These are phyloP conservation scores for Fusarium clavum DNA, from an alignment of 2,329 filamentous ascomycete genomes.

Conservation along the genomic window DNA sequence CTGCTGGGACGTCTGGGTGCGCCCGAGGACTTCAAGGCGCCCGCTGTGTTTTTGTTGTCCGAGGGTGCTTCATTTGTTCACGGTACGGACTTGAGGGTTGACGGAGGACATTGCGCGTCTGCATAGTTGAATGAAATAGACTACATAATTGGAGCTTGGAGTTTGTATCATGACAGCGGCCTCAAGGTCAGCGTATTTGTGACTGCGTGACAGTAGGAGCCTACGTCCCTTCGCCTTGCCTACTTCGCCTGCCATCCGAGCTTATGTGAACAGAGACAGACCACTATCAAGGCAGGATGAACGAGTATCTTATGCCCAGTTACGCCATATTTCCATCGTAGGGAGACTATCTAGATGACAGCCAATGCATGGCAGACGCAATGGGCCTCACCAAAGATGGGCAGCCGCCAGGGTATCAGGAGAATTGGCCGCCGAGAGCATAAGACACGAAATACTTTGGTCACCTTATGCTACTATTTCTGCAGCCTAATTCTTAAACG, in stretches of 20 bases:
- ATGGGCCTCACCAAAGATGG: not conserved
- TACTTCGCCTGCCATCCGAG: not conserved
- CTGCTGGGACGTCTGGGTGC: constrained; percentile 65
- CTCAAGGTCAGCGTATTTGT: not conserved
- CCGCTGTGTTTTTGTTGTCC: constrained; percentile 67
- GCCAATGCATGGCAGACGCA: not conserved
- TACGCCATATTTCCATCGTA: not conserved
- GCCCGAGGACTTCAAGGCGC: constrained; percentile 69
- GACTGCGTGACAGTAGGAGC: not conserved
- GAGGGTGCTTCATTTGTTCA: constrained; percentile 70
- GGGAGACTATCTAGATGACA: not conserved
- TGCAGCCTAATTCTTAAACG: not conserved
- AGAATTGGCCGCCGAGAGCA: not conserved
- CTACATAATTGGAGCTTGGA: not conserved
- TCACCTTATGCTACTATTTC: not conserved
- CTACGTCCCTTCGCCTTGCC: not conserved
- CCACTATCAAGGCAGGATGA: not conserved
- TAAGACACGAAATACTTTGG: not conserved
- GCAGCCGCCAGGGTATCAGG: not conserved
- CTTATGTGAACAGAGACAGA: not conserved
- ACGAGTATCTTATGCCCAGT: not conserved
- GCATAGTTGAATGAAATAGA: constrained; percentile 35
- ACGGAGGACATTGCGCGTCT: constrained; percentile 65
- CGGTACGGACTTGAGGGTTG: constrained; percentile 66
- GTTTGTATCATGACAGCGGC: not conserved